phyloP scores from a whole-genome alignment of 306 rosid genomes.

The Aeschynomene evenia region DNA sequence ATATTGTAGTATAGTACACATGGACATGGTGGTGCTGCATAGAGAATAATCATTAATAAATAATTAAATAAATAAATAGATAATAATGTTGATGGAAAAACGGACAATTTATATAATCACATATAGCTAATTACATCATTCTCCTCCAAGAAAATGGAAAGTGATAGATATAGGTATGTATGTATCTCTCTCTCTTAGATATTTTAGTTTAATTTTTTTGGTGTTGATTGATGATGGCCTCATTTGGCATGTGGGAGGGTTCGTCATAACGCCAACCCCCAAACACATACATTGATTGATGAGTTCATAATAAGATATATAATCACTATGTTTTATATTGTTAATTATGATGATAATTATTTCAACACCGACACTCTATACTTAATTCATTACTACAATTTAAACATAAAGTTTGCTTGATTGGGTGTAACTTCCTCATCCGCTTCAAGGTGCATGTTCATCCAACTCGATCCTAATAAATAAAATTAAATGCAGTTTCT shows the following conservation, averaged over 20 bases:
- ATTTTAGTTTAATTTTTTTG: background rate
- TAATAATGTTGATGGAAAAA: background rate
- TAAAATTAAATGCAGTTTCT: background rate
- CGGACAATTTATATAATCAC: constrained; percentile 17
- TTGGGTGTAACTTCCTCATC: background rate
- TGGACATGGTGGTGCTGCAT: too few species aligned
- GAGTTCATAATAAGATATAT: background rate
- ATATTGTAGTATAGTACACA: too few species aligned
- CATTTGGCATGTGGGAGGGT: constrained; percentile 36
- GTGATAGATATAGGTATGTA: too few species aligned
- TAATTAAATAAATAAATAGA: too few species aligned
- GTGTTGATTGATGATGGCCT: constrained; percentile 6
- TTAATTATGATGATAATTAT: background rate
- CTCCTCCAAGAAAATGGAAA: constrained; percentile 23
- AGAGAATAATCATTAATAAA: too few species aligned
- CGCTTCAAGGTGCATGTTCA: background rate
- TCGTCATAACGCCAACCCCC: constrained; percentile 55
- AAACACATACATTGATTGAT: too few species aligned
- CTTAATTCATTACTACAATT: background rate
- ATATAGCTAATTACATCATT: constrained; percentile 10
- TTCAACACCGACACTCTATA: background rate
- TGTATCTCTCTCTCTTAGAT: background rate
- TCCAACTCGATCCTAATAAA: background rate
- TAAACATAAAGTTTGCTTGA: background rate
- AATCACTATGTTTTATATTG: too few species aligned